Evolutionary conservation across 78 protist genomes (phyloP).

Genomic region (Capsaspora owczarzaki): DNA sequence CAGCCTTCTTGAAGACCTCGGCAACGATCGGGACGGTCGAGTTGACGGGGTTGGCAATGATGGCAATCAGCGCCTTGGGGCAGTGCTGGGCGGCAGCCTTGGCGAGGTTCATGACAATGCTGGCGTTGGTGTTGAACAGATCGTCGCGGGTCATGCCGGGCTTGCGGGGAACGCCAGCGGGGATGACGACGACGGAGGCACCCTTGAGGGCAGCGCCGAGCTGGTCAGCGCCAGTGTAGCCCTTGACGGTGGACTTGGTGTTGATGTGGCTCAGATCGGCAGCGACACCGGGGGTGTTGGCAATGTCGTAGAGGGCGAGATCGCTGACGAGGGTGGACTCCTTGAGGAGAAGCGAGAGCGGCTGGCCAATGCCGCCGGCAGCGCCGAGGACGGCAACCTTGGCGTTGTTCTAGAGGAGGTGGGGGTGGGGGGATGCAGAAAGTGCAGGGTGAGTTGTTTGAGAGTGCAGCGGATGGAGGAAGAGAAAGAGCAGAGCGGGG

Average conservation of each 20-base stretch:
- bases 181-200: conserved; percentile 62
- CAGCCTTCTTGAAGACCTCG: conserved; percentile 44
- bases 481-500: too few species aligned
- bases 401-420: too few species aligned
- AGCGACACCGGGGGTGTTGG: conserved; percentile 62
- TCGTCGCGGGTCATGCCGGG: conserved; percentile 83
- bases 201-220: conserved; percentile 44
- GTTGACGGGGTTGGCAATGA: conserved; percentile 83
- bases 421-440: too few species aligned
- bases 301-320: conserved; percentile 63
- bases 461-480: too few species aligned
- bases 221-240: conserved; percentile 22
- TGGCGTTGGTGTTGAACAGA: conserved; percentile 73
- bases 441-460: too few species aligned
- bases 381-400: conserved; percentile 76
- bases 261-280: conserved; percentile 68
- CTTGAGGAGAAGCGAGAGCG: conserved; percentile 68
- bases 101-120: conserved; percentile 51
- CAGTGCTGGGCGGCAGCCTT: conserved; percentile 8
- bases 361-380: conserved; percentile 86
- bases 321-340: conserved; percentile 16
- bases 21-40: conserved; percentile 72
- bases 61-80: conserved; percentile 62
- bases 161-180: conserved; percentile 87
- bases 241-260: conserved; percentile 31